These are phyloP conservation scores for Bipolaris sorokiniana DNA, from an alignment of 2,329 filamentous ascomycete genomes.

Conservation along the genomic window DNA sequence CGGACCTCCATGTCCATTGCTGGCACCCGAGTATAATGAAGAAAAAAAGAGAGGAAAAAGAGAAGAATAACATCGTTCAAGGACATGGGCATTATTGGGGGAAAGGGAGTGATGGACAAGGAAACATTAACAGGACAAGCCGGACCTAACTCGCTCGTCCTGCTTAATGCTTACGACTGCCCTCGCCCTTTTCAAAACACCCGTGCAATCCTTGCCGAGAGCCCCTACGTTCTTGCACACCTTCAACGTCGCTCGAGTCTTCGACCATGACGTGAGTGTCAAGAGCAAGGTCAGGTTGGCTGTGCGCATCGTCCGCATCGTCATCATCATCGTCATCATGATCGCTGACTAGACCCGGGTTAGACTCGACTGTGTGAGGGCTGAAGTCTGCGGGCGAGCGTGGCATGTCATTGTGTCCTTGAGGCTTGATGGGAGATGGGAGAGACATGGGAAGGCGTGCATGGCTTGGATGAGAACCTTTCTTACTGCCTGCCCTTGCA, in stretches of 20 bases:
- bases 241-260: constrained; percentile 49
- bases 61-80: constrained; percentile 24
- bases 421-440: constrained; percentile 36
- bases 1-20: constrained; percentile 26
- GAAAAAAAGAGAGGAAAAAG: constrained; percentile 10
- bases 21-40: constrained; percentile 29
- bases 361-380: constrained; percentile 57
- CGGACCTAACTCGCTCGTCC: constrained; percentile 36
- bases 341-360: constrained; percentile 58
- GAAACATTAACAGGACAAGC: constrained; percentile 23
- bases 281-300: constrained; percentile 45
- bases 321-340: constrained; percentile 58
- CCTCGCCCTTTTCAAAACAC: constrained; percentile 45
- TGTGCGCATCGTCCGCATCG: constrained; percentile 47
- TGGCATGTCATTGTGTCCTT: constrained; percentile 38
- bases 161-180: constrained; percentile 45
- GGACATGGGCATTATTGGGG: constrained; percentile 17
- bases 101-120: constrained; percentile 18
- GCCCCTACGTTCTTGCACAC: constrained; percentile 40
- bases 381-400: constrained; percentile 51
- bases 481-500: constrained; percentile 44
- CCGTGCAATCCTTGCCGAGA: constrained; percentile 41
- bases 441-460: constrained; percentile 42
- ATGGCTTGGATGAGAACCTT: constrained; percentile 36
- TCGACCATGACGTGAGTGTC: constrained; percentile 49